Evolutionary conservation across 2,329 filamentous ascomycete genomes (phyloP).

Genomic region (Claviceps fusiformis): DNA sequence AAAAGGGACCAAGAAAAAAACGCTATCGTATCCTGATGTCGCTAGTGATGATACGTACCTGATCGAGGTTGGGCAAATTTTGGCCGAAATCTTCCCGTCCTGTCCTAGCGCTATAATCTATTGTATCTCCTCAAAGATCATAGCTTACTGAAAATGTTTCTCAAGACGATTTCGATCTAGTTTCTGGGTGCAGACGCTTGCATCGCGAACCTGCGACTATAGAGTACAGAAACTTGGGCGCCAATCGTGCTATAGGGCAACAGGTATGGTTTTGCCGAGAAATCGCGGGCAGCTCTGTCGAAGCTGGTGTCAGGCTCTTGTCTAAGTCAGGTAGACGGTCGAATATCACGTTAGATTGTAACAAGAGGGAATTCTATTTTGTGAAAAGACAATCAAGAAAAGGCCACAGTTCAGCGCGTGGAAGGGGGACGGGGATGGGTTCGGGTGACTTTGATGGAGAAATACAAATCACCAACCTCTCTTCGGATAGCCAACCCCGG

Average conservation of each 20-base stretch:
- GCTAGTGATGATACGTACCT: neutral
- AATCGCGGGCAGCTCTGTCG: neutral
- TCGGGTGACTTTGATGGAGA: neutral
- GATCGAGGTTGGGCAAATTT: neutral
- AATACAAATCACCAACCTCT: slow-evolving; percentile 5
- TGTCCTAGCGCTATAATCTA: neutral
- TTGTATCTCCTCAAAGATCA: neutral
- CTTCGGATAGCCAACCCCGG: neutral
- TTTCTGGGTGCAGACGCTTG: neutral
- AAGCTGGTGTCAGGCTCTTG: neutral
- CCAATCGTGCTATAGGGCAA: neutral
- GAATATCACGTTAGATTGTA: neutral
- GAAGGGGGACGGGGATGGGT: neutral
- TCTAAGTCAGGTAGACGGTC: neutral
- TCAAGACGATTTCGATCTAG: neutral
- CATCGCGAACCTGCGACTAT: neutral
- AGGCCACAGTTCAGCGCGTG: neutral
- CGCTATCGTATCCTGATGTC: neutral
- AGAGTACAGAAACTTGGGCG: neutral
- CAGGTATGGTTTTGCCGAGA: neutral
- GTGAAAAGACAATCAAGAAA: neutral
- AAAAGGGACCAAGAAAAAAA: neutral
- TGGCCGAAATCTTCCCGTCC: neutral
- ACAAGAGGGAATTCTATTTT: neutral
- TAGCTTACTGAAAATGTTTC: neutral